These are phyloP conservation scores for Silene vulgaris DNA, from an alignment of 179 eudicot species.

Conservation along the genomic window DNA sequence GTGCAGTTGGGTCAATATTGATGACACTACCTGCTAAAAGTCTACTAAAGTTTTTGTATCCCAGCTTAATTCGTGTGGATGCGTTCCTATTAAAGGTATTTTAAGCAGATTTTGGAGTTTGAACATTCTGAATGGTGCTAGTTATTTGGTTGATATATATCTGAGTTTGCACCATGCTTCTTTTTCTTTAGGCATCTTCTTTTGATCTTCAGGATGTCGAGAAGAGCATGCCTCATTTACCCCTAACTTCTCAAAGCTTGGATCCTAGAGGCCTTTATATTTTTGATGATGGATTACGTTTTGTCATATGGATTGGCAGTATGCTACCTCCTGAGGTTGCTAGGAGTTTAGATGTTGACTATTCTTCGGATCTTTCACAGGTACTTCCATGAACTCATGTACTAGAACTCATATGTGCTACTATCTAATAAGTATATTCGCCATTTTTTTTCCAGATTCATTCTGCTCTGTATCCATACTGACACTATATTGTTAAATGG, in stretches of 20 bases:
- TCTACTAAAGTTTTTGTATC: conserved; percentile 76
- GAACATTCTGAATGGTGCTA: conserved; percentile 4
- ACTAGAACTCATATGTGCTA: background rate
- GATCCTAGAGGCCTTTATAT: conserved; percentile 84
- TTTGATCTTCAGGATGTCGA: conserved; percentile 37
- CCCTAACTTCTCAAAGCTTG: conserved; percentile 75
- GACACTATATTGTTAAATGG: background rate
- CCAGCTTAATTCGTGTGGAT: conserved; percentile 72
- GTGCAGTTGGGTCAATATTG: conserved; percentile 83
- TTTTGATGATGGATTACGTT: conserved; percentile 83
- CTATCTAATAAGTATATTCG: background rate
- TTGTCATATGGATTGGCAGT: conserved; percentile 91
- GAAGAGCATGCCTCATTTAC: conserved; percentile 63
- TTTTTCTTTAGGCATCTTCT: conserved; percentile 39
- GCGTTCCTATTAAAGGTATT: conserved; percentile 65
- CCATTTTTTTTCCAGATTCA: background rate
- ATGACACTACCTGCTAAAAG: conserved; percentile 82
- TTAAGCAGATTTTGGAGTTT: conserved; percentile 4
- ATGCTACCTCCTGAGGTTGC: conserved; percentile 73
- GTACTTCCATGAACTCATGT: conserved; percentile 30
- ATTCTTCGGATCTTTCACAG: conserved; percentile 63
- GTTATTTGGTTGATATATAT: conserved; percentile 17
- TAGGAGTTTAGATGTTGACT: conserved; percentile 61
- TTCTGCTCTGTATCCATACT: background rate
- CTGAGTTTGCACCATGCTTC: conserved; percentile 12